Percentiles rank a stretch among this genome's conserved stretches.
Conservation (phyloP, 1,284 basidiomycete genomes). For the Leucoagaricus sp. region DNA sequence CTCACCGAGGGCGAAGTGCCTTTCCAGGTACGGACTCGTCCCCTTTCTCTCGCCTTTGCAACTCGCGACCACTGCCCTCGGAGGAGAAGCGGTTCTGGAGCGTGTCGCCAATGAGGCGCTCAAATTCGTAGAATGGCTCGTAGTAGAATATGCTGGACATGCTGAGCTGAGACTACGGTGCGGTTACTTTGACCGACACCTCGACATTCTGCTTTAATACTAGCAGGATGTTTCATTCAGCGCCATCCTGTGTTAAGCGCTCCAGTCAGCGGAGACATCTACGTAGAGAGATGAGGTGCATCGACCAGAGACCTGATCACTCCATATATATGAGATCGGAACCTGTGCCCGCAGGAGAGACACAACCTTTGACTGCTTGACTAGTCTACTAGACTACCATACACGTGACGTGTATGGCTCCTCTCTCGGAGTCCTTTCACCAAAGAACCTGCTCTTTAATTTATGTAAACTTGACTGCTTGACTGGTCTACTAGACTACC, state of each 20-base stretch:
- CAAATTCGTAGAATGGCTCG: constrained; percentile 53
- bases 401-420: too few species aligned
- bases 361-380: too few species aligned
- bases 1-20: constrained; percentile 27
- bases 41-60: constrained; percentile 1
- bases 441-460: too few species aligned
- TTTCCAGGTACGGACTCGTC: constrained; percentile 18
- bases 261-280: background rate
- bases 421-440: too few species aligned
- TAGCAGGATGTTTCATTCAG: background rate
- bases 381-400: too few species aligned
- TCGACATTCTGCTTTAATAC: background rate
- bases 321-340: background rate
- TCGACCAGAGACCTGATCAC: background rate
- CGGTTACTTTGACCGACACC: too few species aligned
- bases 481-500: too few species aligned
- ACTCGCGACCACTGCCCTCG: background rate
- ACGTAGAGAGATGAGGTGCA: background rate
- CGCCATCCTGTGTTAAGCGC: background rate
- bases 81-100: constrained; percentile 20
- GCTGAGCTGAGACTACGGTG: too few species aligned
- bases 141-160: constrained; percentile 33
- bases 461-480: too few species aligned
- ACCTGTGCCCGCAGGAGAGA: too few species aligned
- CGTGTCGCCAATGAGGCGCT: constrained; percentile 51